These are phyloP conservation scores for Erysimum cheiranthoides DNA, from an alignment of 345 rosid species.

Conservation along the genomic window DNA sequence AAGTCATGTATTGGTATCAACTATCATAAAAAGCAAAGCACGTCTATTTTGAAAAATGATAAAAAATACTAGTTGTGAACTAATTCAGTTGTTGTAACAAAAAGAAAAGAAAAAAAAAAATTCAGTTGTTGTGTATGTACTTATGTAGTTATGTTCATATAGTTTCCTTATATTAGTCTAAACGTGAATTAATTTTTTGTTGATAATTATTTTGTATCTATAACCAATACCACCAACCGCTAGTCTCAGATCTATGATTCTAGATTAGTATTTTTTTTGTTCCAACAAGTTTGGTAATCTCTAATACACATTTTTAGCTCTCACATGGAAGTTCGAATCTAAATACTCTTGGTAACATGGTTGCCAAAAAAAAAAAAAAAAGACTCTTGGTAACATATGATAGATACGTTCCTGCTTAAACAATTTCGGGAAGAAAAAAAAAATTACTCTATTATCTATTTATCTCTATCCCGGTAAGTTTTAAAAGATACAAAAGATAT, in stretches of 20 bases:
- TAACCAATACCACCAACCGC: neutral
- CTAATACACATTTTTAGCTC: neutral
- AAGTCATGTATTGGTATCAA: neutral
- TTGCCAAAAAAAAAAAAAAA: too few species aligned
- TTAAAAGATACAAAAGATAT: too few species aligned
- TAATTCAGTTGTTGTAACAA: slow-evolving; percentile 5
- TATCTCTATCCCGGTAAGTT: too few species aligned
- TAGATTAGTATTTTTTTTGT: neutral
- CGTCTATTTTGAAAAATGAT: slow-evolving; percentile 1
- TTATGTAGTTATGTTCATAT: neutral
- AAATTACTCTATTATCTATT: too few species aligned
- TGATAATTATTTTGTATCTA: neutral
- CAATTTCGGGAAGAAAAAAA: neutral
- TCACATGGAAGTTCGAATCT: slow-evolving; percentile 4
- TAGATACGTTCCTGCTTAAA: neutral
- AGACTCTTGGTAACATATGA: neutral
- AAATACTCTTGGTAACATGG: neutral
- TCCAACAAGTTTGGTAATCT: neutral
- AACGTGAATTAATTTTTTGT: neutral
- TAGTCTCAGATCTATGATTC: neutral
- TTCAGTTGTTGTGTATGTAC: slow-evolving; percentile 4
- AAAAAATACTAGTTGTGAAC: slow-evolving; percentile 3
- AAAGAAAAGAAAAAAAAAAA: too few species aligned
- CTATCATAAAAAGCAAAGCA: neutral
- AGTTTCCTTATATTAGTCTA: neutral